Conservation (phyloP, 495 filamentous ascomycete genomes). For the Penicillium roqueforti region DNA sequence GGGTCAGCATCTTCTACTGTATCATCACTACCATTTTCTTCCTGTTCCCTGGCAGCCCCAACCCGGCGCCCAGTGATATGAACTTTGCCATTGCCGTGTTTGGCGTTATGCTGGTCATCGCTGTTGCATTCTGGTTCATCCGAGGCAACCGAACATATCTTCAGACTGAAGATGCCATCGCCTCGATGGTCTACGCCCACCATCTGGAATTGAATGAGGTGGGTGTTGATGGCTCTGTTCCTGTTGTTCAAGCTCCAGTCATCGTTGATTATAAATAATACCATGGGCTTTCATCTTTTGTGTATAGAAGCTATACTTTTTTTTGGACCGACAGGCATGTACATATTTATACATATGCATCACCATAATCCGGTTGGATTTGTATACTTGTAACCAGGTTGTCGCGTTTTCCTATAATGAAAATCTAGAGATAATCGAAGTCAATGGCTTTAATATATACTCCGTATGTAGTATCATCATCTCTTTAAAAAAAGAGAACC, state of each 20-base stretch:
- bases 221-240: background rate
- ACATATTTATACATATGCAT: background rate
- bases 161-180: conserved; percentile 39
- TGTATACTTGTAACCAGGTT: background rate
- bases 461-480: no score
- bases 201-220: conserved; percentile 26
- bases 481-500: no score
- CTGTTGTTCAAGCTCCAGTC: background rate
- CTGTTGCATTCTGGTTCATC: conserved; percentile 43
- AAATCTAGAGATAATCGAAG: background rate
- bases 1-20: conserved; percentile 44
- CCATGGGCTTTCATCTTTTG: no score
- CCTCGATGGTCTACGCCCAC: conserved; percentile 40
- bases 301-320: background rate
- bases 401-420: background rate
- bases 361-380: background rate
- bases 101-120: conserved; percentile 46
- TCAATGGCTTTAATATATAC: background rate
- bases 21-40: conserved; percentile 47
- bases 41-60: conserved; percentile 41
- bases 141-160: conserved; percentile 36
- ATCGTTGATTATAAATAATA: background rate
- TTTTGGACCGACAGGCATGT: background rate
- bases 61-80: conserved; percentile 42
- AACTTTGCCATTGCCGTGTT: conserved; percentile 50